These are phyloP conservation scores for Solanum habrochaites DNA, from an alignment of 257 asterid genomes.

Conservation along the genomic window DNA sequence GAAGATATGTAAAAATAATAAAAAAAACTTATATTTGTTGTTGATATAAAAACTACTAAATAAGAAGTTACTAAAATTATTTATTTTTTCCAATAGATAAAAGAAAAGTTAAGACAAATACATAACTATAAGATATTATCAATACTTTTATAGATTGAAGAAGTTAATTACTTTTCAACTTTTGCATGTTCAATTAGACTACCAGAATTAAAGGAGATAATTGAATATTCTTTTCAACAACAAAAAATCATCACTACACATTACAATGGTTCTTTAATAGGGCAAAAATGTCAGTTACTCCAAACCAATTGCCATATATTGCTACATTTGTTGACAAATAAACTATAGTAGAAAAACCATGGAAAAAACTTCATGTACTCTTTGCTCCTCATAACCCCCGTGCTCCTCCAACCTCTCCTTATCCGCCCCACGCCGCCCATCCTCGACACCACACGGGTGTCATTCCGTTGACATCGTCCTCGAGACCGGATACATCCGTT, in stretches of 20 bases:
- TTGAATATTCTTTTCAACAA: background rate
- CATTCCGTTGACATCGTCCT: background rate
- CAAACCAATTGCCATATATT: background rate
- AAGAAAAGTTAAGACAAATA: background rate
- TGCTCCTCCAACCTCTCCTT: constrained; percentile 1
- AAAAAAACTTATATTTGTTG: too few species aligned
- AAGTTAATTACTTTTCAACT: background rate
- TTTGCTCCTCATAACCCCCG: background rate
- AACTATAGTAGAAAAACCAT: background rate
- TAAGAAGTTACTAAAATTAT: too few species aligned
- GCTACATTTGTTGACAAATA: background rate
- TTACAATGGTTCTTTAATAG: background rate
- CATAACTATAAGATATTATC: background rate
- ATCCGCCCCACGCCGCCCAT: background rate
- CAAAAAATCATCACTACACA: background rate
- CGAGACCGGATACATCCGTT: background rate
- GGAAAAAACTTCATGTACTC: background rate
- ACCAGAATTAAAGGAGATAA: background rate
- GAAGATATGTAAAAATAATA: too few species aligned
- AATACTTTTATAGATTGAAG: background rate
- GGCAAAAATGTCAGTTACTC: background rate
- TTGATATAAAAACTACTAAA: too few species aligned
- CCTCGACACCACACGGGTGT: background rate
- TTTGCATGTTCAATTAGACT: background rate
- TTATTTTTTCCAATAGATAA: too few species aligned